Percentiles rank a stretch among this genome's conserved stretches.
phyloP scores from a whole-genome alignment of 306 rosid genomes.

The Inga leiocalycina region DNA sequence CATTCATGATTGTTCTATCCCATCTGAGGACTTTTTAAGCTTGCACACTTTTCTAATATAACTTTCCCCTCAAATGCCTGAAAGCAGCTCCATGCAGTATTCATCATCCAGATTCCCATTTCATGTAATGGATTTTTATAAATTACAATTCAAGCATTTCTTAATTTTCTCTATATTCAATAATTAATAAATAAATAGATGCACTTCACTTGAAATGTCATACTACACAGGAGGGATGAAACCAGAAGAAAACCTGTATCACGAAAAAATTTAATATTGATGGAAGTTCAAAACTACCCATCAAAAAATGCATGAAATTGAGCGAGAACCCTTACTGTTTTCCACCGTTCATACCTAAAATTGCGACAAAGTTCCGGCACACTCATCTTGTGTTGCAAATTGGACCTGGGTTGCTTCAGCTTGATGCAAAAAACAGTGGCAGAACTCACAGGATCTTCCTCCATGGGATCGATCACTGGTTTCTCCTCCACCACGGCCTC shows the following conservation, averaged over 20 bases:
- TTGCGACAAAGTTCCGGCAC: constrained; percentile 94
- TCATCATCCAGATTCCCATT: neutral
- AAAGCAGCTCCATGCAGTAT: neutral
- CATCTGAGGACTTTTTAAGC: neutral
- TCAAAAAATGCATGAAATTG: constrained; percentile 5
- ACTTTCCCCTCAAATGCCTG: neutral
- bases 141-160: neutral
- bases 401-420: constrained; percentile 71
- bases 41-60: neutral
- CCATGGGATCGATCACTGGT: constrained; percentile 62
- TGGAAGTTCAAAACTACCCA: neutral
- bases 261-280: constrained; percentile 5
- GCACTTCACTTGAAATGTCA: neutral
- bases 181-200: neutral
- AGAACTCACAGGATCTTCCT: constrained; percentile 60
- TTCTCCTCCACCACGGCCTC: constrained; percentile 36
- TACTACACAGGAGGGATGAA: neutral
- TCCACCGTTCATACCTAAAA: constrained; percentile 60
- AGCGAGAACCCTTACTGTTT: neutral
- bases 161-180: neutral
- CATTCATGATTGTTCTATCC: neutral
- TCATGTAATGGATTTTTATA: neutral
- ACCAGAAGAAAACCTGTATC: neutral
- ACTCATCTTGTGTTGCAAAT: constrained; percentile 83
- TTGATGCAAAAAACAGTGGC: constrained; percentile 79